Base-by-base conservation (phyloP, 164 flowering plant genomes). In the Kalanchoe fedtschenkoi region DNA sequence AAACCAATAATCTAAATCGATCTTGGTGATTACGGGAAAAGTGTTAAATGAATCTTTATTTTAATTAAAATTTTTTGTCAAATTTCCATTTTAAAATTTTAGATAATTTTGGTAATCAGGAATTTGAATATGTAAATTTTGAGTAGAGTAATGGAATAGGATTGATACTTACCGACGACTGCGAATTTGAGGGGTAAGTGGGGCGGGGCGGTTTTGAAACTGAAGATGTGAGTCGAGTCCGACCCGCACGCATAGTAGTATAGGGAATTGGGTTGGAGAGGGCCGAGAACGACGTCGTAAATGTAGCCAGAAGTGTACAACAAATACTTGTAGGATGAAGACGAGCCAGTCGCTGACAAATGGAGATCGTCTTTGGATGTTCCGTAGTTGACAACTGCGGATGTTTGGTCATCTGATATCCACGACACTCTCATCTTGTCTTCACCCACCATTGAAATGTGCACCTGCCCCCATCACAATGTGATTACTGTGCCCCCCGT, bases 381-480 rank as follows among this genome's bases (percentile, higher is more conserved):
- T 3, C 91, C 89, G 26, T 88, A 88, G 0, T 71, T 35, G 2
- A 90, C 88, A 0, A 29, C 67, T 0, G 93, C 58, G 0, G 81
- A 69, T 32, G 81, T 62, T 0, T 28, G 26, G 15, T 63, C 71
- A 0, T 72, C 68, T 0, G 95, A 83, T 1, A 91, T 76, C 96
- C 95, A 91, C 21, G 88, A 62, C 62, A 91, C 76, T 69, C 91
- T 80, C 93, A 91, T 88, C 66, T 77, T 77, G 65, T 86, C 82
- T 17, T 17, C 21, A 5, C 96, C 96, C 8, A 76, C 88, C 65
- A 83, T 1, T 15, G 97, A 86, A 57, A 85, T 74, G 61, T 88
- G 97, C 41, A 88, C 96, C 97, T 91, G 71, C 32, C 8, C 17
- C 16, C 56, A 51, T 6, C 55, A n/a, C n/a, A n/a, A n/a, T n/a